phyloP scores from a whole-genome alignment of 2,329 filamentous ascomycete genomes.

The Ascochyta koolunga region DNA sequence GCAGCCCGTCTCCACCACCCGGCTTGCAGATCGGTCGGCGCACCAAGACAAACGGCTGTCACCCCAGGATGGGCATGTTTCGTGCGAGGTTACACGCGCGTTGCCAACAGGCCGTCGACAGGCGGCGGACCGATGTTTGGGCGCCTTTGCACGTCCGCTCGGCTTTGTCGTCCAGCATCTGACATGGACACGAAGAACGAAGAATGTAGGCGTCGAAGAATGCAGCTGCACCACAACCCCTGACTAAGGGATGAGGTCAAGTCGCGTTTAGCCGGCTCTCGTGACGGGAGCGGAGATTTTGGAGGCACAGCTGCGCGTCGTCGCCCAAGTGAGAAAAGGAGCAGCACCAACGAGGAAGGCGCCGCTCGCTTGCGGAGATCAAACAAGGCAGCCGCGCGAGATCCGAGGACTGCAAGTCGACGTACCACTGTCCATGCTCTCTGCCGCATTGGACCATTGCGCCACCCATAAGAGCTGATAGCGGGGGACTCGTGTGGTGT shows the following conservation, averaged over 20 bases:
- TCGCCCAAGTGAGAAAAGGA: slow-evolving; percentile 1
- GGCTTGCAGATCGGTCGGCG: slow-evolving; percentile 12
- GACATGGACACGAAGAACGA: slow-evolving; percentile 1
- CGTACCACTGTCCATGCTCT: too few relatives aligned
- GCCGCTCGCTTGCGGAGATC: slow-evolving; percentile 1
- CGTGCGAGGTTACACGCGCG: slow-evolving; percentile 27
- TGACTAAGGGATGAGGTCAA: slow-evolving; percentile 4
- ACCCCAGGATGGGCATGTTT: slow-evolving; percentile 36
- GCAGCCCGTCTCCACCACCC: slow-evolving; percentile 10
- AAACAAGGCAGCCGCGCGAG: not conserved
- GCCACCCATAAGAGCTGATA: too few relatives aligned
- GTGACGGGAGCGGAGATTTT: slow-evolving; percentile 1
- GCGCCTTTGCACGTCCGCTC: slow-evolving; percentile 16
- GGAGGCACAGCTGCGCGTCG: not conserved
- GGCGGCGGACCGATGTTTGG: too few relatives aligned
- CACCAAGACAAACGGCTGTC: slow-evolving; percentile 46
- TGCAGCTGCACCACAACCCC: not conserved
- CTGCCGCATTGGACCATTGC: not conserved
- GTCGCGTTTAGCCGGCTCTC: slow-evolving; percentile 4
- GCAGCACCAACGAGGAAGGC: slow-evolving; percentile 9
- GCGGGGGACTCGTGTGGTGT: not conserved
- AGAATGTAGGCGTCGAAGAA: slow-evolving; percentile 18
- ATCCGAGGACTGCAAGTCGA: not conserved
- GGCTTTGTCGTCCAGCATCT: not conserved
- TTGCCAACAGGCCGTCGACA: slow-evolving; percentile 11